These are phyloP conservation scores for Vitis amurensis DNA, from an alignment of 164 flowering plant genomes.

Conservation along the genomic window DNA sequence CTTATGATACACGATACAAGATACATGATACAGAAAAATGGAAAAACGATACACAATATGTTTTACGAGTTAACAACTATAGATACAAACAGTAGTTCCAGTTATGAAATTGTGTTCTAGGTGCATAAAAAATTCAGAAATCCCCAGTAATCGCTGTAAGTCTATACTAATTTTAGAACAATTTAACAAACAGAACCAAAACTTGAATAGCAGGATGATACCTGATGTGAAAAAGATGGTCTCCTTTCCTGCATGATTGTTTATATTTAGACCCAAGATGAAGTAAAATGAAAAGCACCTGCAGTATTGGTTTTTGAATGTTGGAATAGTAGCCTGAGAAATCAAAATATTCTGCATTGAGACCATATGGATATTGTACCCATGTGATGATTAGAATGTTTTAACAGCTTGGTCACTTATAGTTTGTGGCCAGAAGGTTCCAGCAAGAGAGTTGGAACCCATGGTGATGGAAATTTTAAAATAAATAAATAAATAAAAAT, in stretches of 20 bases:
- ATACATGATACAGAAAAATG: no score
- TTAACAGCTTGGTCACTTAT: neutral
- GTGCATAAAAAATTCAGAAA: no score
- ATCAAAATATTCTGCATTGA: neutral
- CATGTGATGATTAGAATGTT: neutral
- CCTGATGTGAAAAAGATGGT: neutral
- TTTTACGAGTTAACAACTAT: no score
- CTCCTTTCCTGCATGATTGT: conserved; percentile 1
- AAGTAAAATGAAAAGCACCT: conserved; percentile 7
- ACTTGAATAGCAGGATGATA: neutral
- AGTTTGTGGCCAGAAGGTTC: neutral
- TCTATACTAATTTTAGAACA: no score
- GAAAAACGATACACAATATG: no score
- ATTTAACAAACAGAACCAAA: no score
- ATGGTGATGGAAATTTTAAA: neutral
- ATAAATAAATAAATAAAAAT: neutral
- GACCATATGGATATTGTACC: neutral
- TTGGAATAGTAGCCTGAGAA: conserved; percentile 2
- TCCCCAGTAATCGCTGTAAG: no score
- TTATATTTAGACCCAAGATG: neutral
- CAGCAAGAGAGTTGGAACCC: neutral
- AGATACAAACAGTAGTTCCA: no score
- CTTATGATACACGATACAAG: no score
- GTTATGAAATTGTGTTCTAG: no score
- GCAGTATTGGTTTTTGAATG: conserved; percentile 3